phyloP scores from a whole-genome alignment of 2,329 filamentous ascomycete species.

The Sarocladiaceae sp. region DNA sequence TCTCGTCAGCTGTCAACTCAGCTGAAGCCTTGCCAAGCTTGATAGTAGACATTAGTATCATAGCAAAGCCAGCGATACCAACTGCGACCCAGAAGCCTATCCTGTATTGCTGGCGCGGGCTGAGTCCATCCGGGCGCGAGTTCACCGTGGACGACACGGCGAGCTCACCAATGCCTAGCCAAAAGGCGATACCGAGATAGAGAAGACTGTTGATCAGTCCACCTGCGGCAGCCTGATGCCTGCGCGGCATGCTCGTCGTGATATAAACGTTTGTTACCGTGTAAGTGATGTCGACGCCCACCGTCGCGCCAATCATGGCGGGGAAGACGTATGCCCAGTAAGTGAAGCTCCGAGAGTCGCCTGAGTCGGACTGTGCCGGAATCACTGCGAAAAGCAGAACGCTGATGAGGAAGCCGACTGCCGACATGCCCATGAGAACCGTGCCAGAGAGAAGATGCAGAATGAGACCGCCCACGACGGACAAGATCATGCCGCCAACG shows the following conservation, averaged over 20 bases:
- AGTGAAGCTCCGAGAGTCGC: conserved; percentile 19
- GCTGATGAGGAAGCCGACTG: conserved; percentile 50
- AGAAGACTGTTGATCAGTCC: conserved; percentile 64
- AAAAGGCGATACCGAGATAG: conserved; percentile 66
- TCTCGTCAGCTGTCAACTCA: conserved; percentile 53
- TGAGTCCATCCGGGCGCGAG: conserved; percentile 19
- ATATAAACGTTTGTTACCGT: conserved; percentile 73
- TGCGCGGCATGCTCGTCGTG: conserved; percentile 61
- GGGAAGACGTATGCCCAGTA: conserved; percentile 75
- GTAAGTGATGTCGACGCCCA: conserved; percentile 70
- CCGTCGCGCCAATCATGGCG: conserved; percentile 59
- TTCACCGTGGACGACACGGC: conserved; percentile 41
- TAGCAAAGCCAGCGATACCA: conserved; percentile 43
- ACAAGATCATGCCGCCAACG: conserved; percentile 59
- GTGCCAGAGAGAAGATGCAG: conserved; percentile 60
- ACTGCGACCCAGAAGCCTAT: conserved; percentile 62
- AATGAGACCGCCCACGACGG: conserved; percentile 56
- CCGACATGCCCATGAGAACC: conserved; percentile 55
- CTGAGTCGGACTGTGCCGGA: conserved; percentile 42
- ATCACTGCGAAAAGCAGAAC: conserved; percentile 59
- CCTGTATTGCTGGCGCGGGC: conserved; percentile 49
- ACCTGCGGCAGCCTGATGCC: conserved; percentile 65
- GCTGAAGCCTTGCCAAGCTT: conserved; percentile 48
- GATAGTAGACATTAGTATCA: conserved; percentile 51
- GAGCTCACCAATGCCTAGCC: conserved; percentile 65